phyloP scores from a whole-genome alignment of 192 early-diverging fungal genomes.

The Coemansia sp. region DNA sequence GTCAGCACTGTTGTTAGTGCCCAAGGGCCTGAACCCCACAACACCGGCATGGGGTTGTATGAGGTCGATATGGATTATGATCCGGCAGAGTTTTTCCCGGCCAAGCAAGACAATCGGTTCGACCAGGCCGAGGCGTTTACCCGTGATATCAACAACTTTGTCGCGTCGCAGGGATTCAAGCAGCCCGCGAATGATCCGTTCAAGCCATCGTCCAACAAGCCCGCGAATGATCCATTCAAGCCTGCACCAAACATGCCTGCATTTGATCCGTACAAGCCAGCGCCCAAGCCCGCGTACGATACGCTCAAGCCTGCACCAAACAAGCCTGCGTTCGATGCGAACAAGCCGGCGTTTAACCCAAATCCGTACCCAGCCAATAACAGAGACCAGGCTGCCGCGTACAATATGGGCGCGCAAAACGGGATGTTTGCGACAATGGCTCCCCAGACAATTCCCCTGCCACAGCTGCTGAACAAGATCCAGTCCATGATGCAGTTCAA shows the following conservation, averaged over 20 bases:
- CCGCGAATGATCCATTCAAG: too few relatives aligned
- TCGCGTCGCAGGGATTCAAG: constrained; percentile 35
- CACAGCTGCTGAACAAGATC: constrained; percentile 39
- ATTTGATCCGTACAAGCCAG: not conserved
- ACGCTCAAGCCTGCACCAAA: not conserved
- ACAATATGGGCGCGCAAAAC: constrained; percentile 1
- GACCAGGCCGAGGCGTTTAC: constrained; percentile 38
- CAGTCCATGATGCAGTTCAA: constrained; percentile 23
- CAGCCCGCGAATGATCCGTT: not conserved
- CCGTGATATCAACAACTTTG: constrained; percentile 33
- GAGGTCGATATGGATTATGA: constrained; percentile 33
- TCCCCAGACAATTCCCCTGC: constrained; percentile 33
- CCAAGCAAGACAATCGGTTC: constrained; percentile 26
- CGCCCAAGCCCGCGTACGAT: not conserved
- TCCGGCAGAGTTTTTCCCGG: constrained; percentile 16
- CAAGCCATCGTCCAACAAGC: not conserved
- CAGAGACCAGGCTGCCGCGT: constrained; percentile 6
- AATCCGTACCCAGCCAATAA: not conserved
- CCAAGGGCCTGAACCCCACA: not conserved
- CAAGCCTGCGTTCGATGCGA: not conserved
- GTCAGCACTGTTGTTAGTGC: not conserved
- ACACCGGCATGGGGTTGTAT: not conserved
- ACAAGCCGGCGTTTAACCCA: not conserved
- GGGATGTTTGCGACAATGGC: constrained; percentile 26
- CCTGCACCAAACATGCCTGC: not conserved